phyloP scores from a whole-genome alignment of 176 grass and related monocot species.

The Ananas comosus region DNA sequence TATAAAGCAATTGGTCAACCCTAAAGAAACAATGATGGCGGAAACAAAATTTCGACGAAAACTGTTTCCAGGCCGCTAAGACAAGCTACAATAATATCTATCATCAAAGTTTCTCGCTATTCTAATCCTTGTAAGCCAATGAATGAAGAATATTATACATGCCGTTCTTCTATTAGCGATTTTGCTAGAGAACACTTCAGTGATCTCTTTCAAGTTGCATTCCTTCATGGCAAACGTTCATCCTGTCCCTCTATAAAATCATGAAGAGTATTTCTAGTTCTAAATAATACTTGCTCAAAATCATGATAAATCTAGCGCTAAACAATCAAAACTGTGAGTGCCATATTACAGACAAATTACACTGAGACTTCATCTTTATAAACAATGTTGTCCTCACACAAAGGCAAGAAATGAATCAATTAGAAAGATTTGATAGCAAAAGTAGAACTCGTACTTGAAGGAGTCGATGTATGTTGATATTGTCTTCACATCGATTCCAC shows the following conservation, averaged over 20 bases:
- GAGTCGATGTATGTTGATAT: conserved; percentile 76
- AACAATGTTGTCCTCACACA: not conserved
- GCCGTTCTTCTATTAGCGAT: too few relatives aligned
- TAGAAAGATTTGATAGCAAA: not conserved
- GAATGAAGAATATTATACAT: too few relatives aligned
- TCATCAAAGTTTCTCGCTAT: too few relatives aligned
- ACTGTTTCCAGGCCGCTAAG: too few relatives aligned
- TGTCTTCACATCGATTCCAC: conserved; percentile 74
- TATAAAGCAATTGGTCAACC: too few relatives aligned
- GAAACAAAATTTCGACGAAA: too few relatives aligned
- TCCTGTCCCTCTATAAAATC: not conserved
- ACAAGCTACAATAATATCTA: too few relatives aligned
- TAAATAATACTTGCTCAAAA: not conserved
- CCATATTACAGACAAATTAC: not conserved
- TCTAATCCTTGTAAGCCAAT: too few relatives aligned
- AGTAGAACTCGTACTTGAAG: conserved; percentile 36
- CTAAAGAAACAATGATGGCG: too few relatives aligned
- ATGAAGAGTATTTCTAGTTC: not conserved
- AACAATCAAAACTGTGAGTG: not conserved
- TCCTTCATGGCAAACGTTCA: not conserved
- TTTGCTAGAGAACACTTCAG: not conserved
- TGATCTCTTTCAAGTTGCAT: not conserved
- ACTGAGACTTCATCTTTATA: conserved; percentile 2
- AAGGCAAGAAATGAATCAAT: not conserved
- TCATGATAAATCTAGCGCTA: not conserved